phyloP scores from a whole-genome alignment of 2,329 filamentous ascomycete species.

The Leptosphaerulina australis region DNA sequence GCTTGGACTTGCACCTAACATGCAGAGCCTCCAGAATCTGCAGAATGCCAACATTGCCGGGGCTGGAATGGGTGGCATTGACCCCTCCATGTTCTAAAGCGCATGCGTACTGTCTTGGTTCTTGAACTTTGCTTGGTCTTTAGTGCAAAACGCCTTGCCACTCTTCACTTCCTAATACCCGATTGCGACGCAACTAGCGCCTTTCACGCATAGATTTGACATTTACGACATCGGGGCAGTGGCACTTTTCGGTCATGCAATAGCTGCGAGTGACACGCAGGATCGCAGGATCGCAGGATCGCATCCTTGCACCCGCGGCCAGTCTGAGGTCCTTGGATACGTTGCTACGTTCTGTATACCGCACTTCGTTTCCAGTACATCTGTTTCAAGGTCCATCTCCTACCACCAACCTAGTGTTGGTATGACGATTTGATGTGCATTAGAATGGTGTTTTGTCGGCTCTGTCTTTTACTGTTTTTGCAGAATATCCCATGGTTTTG shows the following conservation, averaged over 20 bases:
- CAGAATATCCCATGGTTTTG: constrained; percentile 30
- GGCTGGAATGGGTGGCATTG: constrained; percentile 62
- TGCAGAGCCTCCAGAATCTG: constrained; percentile 51
- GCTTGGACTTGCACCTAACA: constrained; percentile 46
- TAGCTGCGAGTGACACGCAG: constrained; percentile 10
- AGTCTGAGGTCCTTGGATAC: constrained; percentile 31
- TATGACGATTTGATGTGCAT: constrained; percentile 46
- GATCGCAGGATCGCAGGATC: background rate
- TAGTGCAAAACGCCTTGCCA: constrained; percentile 17
- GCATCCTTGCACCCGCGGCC: constrained; percentile 6
- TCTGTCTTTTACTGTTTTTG: constrained; percentile 23
- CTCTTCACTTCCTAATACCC: constrained; percentile 35
- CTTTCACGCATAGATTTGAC: constrained; percentile 29
- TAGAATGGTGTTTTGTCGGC: constrained; percentile 37
- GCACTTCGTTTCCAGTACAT: constrained; percentile 36
- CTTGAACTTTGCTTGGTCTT: constrained; percentile 5
- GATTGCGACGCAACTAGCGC: constrained; percentile 29
- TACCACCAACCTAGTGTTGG: constrained; percentile 32
- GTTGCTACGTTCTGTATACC: constrained; percentile 21
- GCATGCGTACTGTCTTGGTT: constrained; percentile 1
- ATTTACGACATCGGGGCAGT: constrained; percentile 12
- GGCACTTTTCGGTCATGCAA: constrained; percentile 3
- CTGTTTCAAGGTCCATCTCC: constrained; percentile 35
- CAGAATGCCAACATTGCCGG: constrained; percentile 57
- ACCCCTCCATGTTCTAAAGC: constrained; percentile 56